Percentiles rank a stretch among this genome's conserved stretches.
Conservation (phyloP, 2,329 filamentous ascomycete species). For the Apiospora marii region DNA sequence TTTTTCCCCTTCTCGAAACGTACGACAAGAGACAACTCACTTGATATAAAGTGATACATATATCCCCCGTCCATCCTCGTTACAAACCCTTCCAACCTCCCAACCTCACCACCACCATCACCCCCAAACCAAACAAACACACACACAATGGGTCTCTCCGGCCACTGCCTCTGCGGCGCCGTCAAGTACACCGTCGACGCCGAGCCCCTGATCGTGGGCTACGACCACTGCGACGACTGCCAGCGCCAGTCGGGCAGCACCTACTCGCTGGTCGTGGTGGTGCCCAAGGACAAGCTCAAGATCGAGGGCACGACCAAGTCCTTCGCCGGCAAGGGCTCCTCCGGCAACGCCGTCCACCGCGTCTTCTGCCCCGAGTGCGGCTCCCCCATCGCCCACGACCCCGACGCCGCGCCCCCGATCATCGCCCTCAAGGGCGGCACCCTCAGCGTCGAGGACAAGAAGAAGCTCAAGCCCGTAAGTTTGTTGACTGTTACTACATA, state of each 20-base stretch:
- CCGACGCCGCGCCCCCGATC: constrained; percentile 73
- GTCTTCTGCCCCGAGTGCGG: constrained; percentile 76
- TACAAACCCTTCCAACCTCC: background rate
- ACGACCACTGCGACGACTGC: constrained; percentile 78
- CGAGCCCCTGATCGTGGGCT: constrained; percentile 55
- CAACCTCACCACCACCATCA: background rate
- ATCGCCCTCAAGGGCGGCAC: constrained; percentile 75
- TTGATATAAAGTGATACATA: background rate
- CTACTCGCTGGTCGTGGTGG: constrained; percentile 72
- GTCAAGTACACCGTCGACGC: constrained; percentile 70
- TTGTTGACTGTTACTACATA: background rate
- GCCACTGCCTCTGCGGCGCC: constrained; percentile 76
- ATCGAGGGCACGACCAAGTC: constrained; percentile 71
- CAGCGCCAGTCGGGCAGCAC: constrained; percentile 74
- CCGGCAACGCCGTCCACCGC: constrained; percentile 70
- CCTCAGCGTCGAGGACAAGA: constrained; percentile 69
- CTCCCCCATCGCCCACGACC: constrained; percentile 74
- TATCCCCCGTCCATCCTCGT: background rate
- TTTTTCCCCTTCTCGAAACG: background rate
- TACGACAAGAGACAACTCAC: background rate
- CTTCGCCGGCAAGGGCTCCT: constrained; percentile 65
- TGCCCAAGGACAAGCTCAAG: constrained; percentile 70
- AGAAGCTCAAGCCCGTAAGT: constrained; percentile 69
- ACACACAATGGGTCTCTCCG: constrained; percentile 65
- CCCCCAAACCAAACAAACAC: background rate